phyloP scores from a whole-genome alignment of 139 green algal species.

The Ettlia oleoabundans region DNA sequence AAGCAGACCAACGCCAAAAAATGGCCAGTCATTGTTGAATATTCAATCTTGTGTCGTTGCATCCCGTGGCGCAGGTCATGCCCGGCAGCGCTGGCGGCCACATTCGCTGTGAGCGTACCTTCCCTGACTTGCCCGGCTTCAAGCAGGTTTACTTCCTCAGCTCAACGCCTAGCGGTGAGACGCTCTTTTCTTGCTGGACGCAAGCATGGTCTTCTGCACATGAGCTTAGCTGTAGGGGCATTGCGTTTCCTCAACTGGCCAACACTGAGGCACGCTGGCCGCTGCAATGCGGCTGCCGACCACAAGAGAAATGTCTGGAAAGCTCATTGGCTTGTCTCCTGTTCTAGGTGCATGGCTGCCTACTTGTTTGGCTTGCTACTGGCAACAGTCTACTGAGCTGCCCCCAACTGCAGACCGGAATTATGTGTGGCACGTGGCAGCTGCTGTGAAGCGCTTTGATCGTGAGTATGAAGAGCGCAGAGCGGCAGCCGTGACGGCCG shows the following conservation, averaged over 20 bases:
- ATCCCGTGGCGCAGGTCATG: neutral
- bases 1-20: too few species aligned
- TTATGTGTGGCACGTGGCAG: neutral
- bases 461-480: neutral
- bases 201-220: too few species aligned
- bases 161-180: conserved; percentile 23
- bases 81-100: neutral
- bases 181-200: too few species aligned
- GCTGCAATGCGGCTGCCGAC: neutral
- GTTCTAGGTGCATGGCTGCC: neutral
- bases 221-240: too few species aligned
- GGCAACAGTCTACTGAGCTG: neutral
- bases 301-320: too few species aligned
- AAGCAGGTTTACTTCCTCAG: conserved; percentile 38
- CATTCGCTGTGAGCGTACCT: conserved; percentile 13
- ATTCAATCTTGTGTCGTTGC: too few species aligned
- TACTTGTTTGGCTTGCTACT: neutral
- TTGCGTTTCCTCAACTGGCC: too few species aligned
- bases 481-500: neutral
- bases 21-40: too few species aligned
- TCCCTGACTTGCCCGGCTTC: conserved; percentile 8
- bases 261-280: neutral
- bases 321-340: too few species aligned
- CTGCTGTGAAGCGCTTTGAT: conserved; percentile 18
- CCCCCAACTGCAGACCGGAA: neutral